Base-by-base conservation (phyloP, 1,139 yeast genomes). In the Suhomyces coccinellae region DNA sequence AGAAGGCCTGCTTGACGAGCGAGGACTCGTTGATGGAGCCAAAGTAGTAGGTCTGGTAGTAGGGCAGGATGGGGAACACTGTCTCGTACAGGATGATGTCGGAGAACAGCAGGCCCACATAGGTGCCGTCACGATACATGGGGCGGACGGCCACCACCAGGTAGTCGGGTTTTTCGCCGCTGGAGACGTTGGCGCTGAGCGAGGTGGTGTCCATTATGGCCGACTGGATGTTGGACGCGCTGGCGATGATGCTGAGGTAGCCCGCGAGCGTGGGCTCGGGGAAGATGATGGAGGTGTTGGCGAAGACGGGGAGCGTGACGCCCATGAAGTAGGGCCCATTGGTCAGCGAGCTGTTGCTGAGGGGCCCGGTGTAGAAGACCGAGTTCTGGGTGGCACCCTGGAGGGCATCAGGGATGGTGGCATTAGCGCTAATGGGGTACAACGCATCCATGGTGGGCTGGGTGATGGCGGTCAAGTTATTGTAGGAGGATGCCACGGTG, bases 201-300 rank as follows among this genome's bases (percentile, higher is more conserved):
- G 36, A 17, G 2, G 50, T 24, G 5, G 54, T 40, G 45, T 76
- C 82, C 49, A 77, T 71, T 4, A 82, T 69, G 0, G 86, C 79
- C 9, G 63, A 52, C 50, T 71, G 71, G 38, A 87, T 65, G 26
- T 77, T 65, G 28, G 71, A 69, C 0, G 93, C 87, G 50, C 75
- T 73, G 53, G 87, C 75, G 1, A 87, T 66, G 6, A 87, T 77
- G 0, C 95, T 77, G 37, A 89, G 57, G 62, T 82, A 90, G 0
- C 97, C 97, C 1, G 85, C 78, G 5, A 87, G 69, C 15, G 78
- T 72, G 3, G 86, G 82, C 14, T 76, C 67, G 27, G 76, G 67
- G 22, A 85, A 65, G 41, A 87, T 69, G 22, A 88, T 84, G 5
- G 96, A 86, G 12, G 85, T 75, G 58, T 87, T 85, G 13, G 89